Percentiles rank a stretch among this genome's conserved stretches.
Evolutionary conservation across 768 basidiomycete genomes (phyloP).

Genomic region (Ephemerocybe angulata): DNA sequence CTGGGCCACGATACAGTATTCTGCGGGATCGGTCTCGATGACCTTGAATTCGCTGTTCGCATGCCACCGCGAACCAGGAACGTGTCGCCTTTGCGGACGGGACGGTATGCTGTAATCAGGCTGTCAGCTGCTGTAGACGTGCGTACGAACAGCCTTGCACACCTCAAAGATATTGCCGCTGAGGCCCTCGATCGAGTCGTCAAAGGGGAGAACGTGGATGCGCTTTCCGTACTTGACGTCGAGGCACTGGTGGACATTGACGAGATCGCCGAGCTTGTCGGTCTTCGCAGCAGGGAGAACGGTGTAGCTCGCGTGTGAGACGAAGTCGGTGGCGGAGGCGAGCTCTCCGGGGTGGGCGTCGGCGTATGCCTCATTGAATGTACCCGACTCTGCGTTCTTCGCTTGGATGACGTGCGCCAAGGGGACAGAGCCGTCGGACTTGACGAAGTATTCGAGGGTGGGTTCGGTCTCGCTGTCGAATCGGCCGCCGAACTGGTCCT

Average conservation of each 20-base stretch:
- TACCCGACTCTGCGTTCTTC: conserved; percentile 29
- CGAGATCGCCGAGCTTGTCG: too few species aligned
- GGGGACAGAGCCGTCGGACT: conserved; percentile 33
- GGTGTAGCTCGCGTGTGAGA: conserved; percentile 33
- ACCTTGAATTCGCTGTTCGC: conserved; percentile 99
- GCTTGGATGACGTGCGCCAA: conserved; percentile 39
- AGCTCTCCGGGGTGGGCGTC: conserved; percentile 56
- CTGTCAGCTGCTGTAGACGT: background rate
- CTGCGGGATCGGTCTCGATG: conserved; percentile 95
- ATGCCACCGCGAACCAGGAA: conserved; percentile 99
- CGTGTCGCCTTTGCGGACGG: conserved; percentile 95
- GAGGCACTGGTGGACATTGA: too few species aligned
- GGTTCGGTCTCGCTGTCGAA: conserved; percentile 38
- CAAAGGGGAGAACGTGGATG: too few species aligned
- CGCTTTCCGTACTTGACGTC: too few species aligned
- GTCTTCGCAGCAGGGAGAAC: conserved; percentile 53
- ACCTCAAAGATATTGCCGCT: conserved; percentile 97
- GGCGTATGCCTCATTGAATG: conserved; percentile 57
- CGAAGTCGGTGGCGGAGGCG: conserved; percentile 52
- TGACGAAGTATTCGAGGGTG: conserved; percentile 38
- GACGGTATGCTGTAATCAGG: conserved; percentile 67
- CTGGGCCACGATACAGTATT: conserved; percentile 98
- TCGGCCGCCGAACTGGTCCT: conserved; percentile 34
- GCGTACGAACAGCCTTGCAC: conserved; percentile 14
- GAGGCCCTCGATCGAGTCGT: conserved; percentile 96